Conservation (phyloP, 2,329 filamentous ascomycete genomes). For the Nemania sp. region DNA sequence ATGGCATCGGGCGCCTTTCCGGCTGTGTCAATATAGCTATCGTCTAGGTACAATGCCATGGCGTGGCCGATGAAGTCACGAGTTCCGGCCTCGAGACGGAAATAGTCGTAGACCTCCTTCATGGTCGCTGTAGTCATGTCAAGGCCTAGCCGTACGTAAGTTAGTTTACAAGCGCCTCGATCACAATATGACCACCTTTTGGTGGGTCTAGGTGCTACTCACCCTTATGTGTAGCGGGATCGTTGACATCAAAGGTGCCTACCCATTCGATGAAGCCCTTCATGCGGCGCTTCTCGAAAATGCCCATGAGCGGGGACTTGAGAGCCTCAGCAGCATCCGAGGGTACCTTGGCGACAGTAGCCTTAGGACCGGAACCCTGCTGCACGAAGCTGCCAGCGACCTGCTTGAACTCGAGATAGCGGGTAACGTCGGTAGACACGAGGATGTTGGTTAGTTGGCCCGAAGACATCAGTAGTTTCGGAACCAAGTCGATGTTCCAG, state of each 20-base stretch:
- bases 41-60: conserved; percentile 95
- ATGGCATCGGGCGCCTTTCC: conserved; percentile 87
- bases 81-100: conserved; percentile 87
- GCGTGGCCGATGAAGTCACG: conserved; percentile 97
- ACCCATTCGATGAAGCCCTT: conserved; percentile 98
- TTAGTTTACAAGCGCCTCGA: conserved; percentile 17
- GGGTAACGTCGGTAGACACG: conserved; percentile 91
- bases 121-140: conserved; percentile 84
- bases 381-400: conserved; percentile 97
- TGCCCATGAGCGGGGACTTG: conserved; percentile 92
- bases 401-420: conserved; percentile 92
- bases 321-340: conserved; percentile 92
- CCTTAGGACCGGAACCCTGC: conserved; percentile 83
- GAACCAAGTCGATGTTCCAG: conserved; percentile 99
- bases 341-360: conserved; percentile 95
- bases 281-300: conserved; percentile 97
- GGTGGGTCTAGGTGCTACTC: conserved; percentile 47
- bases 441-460: conserved; percentile 99
- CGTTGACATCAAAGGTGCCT: conserved; percentile 83
- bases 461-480: conserved; percentile 98
- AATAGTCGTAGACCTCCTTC: conserved; percentile 99
- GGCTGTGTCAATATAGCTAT: conserved; percentile 81
- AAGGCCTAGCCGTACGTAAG: conserved; percentile 70
- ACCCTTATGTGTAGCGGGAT: conserved; percentile 92
- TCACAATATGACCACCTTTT: conserved; percentile 1